Base-by-base conservation (phyloP, 1,139 yeast species). In the Candida sp. region DNA sequence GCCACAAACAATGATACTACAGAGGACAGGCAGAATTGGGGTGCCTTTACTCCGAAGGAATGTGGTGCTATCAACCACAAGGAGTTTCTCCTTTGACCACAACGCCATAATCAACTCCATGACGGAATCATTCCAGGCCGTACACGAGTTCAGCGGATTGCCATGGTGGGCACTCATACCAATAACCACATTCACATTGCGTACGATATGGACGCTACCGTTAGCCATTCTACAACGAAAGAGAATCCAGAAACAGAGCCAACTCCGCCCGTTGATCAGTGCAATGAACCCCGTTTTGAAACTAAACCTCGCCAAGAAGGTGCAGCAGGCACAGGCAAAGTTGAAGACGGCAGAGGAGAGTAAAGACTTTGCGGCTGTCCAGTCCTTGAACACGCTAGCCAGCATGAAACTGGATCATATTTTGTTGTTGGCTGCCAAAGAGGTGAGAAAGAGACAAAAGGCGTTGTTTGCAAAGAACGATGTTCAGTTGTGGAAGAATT, bases 121-220 rank as follows among this genome's bases (percentile, higher is more conserved):
- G 49, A 79, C 85, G 1, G 75, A 73, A 28, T 59, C 79, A 1
- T 60, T 85, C 12, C 82, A 80, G 51, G 55, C 75, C 0, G 51
- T 82, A 1, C 93, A 88, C 64, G 69, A 77, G 8, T 58, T 65
- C 17, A 68, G 88, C 0, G 90, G 90, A 1, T 62, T 91, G 5
- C 90, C 96, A 8, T 93, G 98, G 97, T 85, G 91, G 78, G 83
- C 83, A 0, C 69, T 92, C 39, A 87, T 93, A 7, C 98, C 98
- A 0, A 41, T 85, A 22, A 71, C 90, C 0, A 90, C 98, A 0
- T 66, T 91, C 32, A 71, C 84, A 0, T 66, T 92, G 28, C 77
- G 98, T 58, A 64, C 88, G 0, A 60, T 76, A 3, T 75, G 90
- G 69, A 92, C 98, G 0, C 65, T 91, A 25, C 98, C 98, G 2